phyloP scores from a whole-genome alignment of 1,284 basidiomycete genomes.

The Microbotryum lychnidis-dioicae region DNA sequence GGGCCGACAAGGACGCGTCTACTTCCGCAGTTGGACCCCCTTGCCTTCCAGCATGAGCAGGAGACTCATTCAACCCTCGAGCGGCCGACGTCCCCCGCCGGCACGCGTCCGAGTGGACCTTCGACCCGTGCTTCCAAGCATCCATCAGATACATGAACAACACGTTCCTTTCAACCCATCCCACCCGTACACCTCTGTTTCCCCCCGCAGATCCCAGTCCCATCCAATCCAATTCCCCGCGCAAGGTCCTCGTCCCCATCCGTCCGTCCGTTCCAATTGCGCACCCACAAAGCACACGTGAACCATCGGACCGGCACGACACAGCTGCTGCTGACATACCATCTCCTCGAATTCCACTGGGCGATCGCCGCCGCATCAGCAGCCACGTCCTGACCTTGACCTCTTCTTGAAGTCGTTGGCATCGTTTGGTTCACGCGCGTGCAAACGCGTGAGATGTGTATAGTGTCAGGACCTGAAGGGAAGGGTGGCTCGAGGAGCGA shows the following conservation, averaged over 20 bases:
- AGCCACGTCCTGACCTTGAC: not conserved
- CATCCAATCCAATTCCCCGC: not conserved
- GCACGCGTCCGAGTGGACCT: too few species aligned
- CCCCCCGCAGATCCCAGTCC: not conserved
- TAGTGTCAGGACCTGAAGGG: too few species aligned
- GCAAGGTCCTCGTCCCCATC: not conserved
- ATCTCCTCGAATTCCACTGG: constrained; percentile 22
- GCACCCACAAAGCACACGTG: too few species aligned
- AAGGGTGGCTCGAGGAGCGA: too few species aligned
- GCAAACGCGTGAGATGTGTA: too few species aligned
- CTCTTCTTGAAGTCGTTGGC: too few species aligned
- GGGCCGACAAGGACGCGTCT: not conserved
- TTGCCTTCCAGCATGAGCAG: not conserved
- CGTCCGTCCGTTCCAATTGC: not conserved
- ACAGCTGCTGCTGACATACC: constrained; percentile 2
- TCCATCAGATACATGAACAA: too few species aligned
- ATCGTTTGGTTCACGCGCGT: too few species aligned
- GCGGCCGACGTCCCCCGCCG: too few species aligned
- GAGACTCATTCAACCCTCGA: not conserved
- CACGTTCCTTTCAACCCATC: too few species aligned
- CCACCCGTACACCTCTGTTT: not conserved
- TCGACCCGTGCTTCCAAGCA: too few species aligned
- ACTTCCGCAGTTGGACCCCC: not conserved
- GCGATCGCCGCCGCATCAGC: constrained; percentile 17
- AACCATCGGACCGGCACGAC: too few species aligned